Evolutionary conservation across 2,329 filamentous ascomycete genomes (phyloP).

Genomic region (Trichocomaceae sp.): DNA sequence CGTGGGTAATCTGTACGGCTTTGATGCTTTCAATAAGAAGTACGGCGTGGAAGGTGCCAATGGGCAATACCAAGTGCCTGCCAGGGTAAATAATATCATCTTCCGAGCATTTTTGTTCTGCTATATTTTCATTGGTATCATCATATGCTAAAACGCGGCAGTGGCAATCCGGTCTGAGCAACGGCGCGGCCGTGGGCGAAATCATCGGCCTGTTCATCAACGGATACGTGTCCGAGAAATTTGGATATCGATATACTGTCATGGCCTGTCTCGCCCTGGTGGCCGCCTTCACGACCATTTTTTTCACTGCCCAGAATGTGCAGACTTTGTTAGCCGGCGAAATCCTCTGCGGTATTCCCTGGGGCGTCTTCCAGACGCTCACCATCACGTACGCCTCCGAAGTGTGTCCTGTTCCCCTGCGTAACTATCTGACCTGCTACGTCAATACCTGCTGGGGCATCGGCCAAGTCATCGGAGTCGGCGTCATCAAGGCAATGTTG

Average conservation of each 20-base stretch:
- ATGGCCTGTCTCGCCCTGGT: slow-evolving; percentile 43
- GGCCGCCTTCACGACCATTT: slow-evolving; percentile 44
- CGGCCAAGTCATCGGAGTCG: slow-evolving; percentile 47
- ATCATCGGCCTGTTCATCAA: slow-evolving; percentile 49
- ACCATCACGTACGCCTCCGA: slow-evolving; percentile 44
- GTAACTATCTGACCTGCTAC: slow-evolving; percentile 42
- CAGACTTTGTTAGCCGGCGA: slow-evolving; percentile 44
- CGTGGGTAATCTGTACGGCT: slow-evolving; percentile 69
- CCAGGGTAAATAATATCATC: slow-evolving; percentile 23
- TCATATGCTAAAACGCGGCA: slow-evolving; percentile 14
- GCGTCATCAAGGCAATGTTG: slow-evolving; percentile 46
- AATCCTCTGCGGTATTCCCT: slow-evolving; percentile 47
- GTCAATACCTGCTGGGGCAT: slow-evolving; percentile 44
- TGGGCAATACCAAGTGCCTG: slow-evolving; percentile 35
- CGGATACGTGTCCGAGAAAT: slow-evolving; percentile 46
- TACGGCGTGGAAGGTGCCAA: slow-evolving; percentile 31
- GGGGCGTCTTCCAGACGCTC: slow-evolving; percentile 48
- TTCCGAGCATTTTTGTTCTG: neutral
- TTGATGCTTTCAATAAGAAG: slow-evolving; percentile 36
- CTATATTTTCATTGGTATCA: neutral
- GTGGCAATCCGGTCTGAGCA: slow-evolving; percentile 43
- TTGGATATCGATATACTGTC: slow-evolving; percentile 48
- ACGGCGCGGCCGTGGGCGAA: slow-evolving; percentile 39
- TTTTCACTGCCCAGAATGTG: slow-evolving; percentile 47
- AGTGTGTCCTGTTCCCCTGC: slow-evolving; percentile 42